Conservation (phyloP, 192 early-diverging fungal genomes). For the Coemansia sp. region DNA sequence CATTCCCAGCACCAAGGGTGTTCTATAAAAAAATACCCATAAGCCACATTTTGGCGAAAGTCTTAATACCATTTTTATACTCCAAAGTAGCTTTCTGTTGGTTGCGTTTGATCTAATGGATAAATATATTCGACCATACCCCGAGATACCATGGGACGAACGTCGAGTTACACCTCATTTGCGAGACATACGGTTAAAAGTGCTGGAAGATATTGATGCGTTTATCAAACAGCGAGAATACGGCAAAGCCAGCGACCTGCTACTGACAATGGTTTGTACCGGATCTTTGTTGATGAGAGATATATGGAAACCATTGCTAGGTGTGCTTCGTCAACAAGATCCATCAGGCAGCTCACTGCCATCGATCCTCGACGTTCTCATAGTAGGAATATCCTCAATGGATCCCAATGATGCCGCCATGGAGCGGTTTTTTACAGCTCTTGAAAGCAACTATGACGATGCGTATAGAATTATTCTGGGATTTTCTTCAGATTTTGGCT, state of each 20-base stretch:
- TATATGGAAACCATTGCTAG: conserved; percentile 34
- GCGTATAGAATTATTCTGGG: conserved; percentile 14
- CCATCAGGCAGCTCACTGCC: neutral
- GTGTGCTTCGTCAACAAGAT: conserved; percentile 22
- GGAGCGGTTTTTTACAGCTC: conserved; percentile 25
- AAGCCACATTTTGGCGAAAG: no score
- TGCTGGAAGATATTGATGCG: conserved; percentile 18
- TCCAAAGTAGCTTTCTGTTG: no score
- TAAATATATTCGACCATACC: neutral
- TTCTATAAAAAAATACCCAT: conserved; percentile 52
- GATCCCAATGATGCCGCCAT: conserved; percentile 16
- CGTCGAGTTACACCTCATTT: conserved; percentile 2
- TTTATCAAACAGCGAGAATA: conserved; percentile 35
- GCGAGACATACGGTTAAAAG: conserved; percentile 4
- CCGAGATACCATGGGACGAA: neutral
- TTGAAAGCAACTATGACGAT: conserved; percentile 5
- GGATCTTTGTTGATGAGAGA: conserved; percentile 12
- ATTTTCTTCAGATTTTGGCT: conserved; percentile 28
- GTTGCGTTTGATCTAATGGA: neutral
- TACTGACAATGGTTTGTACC: conserved; percentile 18
- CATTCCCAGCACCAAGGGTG: conserved; percentile 96
- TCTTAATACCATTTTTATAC: no score
- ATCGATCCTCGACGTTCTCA: conserved; percentile 15
- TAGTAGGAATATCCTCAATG: neutral
- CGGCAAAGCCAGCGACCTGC: conserved; percentile 35